These are phyloP conservation scores for Venturia asperata DNA, from an alignment of 2,329 filamentous ascomycete species.

Conservation along the genomic window DNA sequence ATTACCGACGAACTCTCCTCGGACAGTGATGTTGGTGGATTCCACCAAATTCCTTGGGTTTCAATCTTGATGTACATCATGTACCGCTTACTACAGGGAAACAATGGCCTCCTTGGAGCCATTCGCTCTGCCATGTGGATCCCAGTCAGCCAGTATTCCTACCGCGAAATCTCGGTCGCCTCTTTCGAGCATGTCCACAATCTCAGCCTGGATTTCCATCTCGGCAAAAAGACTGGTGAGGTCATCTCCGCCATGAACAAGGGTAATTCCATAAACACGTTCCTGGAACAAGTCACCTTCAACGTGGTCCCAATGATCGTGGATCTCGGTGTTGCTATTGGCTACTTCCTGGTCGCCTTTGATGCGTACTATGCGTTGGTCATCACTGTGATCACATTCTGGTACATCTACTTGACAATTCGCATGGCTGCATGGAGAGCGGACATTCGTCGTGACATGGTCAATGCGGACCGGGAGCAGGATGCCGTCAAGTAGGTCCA, in stretches of 20 bases:
- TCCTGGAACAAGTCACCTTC: slow-evolving; percentile 93
- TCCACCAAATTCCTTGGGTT: slow-evolving; percentile 58
- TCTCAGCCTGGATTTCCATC: slow-evolving; percentile 90
- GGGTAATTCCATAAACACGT: slow-evolving; percentile 90
- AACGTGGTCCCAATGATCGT: slow-evolving; percentile 92
- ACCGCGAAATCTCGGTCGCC: slow-evolving; percentile 85
- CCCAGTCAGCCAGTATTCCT: slow-evolving; percentile 93
- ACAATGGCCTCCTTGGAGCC: slow-evolving; percentile 79
- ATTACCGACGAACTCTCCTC: slow-evolving; percentile 70
- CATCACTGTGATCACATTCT: slow-evolving; percentile 84
- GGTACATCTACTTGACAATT: slow-evolving; percentile 93
- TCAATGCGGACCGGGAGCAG: slow-evolving; percentile 88
- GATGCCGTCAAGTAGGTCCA: slow-evolving; percentile 75
- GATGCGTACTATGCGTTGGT: slow-evolving; percentile 88
- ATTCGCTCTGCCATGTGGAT: slow-evolving; percentile 84
- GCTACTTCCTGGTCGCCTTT: slow-evolving; percentile 69
- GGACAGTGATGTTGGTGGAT: slow-evolving; percentile 32
- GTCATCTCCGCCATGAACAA: slow-evolving; percentile 94
- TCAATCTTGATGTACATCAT: slow-evolving; percentile 69
- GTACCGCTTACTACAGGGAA: slow-evolving; percentile 77
- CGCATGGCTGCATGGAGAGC: slow-evolving; percentile 91
- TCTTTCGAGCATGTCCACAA: slow-evolving; percentile 97
- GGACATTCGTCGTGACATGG: slow-evolving; percentile 86
- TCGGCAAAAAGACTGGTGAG: slow-evolving; percentile 94
- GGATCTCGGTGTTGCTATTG: slow-evolving; percentile 78